Percentiles rank a stretch among this genome's conserved stretches.
Evolutionary conservation across 768 basidiomycete genomes (phyloP).

Genomic region (Lactarius sanguifluus): DNA sequence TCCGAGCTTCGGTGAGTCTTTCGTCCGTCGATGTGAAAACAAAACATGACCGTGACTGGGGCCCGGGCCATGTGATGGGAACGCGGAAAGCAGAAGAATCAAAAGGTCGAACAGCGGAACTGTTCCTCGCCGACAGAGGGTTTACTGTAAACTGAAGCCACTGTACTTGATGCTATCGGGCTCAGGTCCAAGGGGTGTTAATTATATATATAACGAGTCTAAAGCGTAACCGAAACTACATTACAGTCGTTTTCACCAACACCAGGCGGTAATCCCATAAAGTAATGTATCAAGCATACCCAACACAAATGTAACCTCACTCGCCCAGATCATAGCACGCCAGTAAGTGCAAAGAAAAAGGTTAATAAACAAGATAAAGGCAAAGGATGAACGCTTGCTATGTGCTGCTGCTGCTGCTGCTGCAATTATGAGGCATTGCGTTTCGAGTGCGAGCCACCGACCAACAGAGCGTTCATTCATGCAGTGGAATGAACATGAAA

Average conservation of each 20-base stretch:
- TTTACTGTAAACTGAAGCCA: too few relatives aligned
- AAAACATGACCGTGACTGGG: neutral
- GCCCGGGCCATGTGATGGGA: too few relatives aligned
- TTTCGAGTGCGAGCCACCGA: slow-evolving; percentile 1
- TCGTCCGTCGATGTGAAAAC: neutral
- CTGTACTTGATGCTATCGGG: too few relatives aligned
- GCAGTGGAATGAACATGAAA: slow-evolving; percentile 7
- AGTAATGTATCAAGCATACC: slow-evolving; percentile 10
- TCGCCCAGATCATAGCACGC: slow-evolving; percentile 10
- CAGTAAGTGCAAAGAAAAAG: neutral
- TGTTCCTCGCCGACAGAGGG: too few relatives aligned
- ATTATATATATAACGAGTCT: too few relatives aligned
- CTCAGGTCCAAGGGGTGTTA: too few relatives aligned
- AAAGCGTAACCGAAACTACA: neutral
- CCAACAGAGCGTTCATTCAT: slow-evolving; percentile 5
- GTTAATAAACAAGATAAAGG: neutral
- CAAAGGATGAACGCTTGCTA: neutral
- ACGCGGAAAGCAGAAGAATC: too few relatives aligned
- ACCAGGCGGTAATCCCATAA: slow-evolving; percentile 12
- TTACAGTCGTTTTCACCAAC: slow-evolving; percentile 8
- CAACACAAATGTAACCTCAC: slow-evolving; percentile 1
- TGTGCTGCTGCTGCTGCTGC: slow-evolving; percentile 1
- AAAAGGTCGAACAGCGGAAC: neutral
- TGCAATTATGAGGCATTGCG: slow-evolving; percentile 1
- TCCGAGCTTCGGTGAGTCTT: neutral